A percentile compares a stretch with the other conserved stretches of the same genome.
These are phyloP conservation scores for Wickerhamomyces xylosicus DNA, from an alignment of 805 yeast species.

Conservation along the genomic window DNA sequence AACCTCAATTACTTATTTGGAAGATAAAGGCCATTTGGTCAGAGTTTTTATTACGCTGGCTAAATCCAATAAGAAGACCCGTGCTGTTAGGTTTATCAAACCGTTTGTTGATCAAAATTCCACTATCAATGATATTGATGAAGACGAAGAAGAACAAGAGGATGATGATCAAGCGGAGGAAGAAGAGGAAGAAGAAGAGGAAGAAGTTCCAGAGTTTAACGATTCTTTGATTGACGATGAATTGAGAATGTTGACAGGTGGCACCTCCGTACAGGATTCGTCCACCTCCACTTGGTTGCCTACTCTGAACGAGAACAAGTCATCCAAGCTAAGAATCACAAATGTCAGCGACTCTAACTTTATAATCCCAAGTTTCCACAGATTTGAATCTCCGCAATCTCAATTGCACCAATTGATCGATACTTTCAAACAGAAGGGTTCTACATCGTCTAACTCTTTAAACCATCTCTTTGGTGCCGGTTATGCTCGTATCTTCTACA, in stretches of 20 bases:
- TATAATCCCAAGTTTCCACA: constrained; percentile 27
- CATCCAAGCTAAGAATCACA: background rate
- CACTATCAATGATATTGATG: constrained; percentile 20
- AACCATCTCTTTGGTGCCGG: constrained; percentile 41
- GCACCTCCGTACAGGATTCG: background rate
- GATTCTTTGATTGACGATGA: constrained; percentile 21
- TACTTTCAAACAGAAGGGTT: constrained; percentile 36
- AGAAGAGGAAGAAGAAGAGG: constrained; percentile 21
- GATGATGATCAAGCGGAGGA: constrained; percentile 20
- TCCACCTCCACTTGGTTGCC: background rate
- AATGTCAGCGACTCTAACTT: constrained; percentile 9
- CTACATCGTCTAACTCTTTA: constrained; percentile 47
- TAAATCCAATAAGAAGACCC: constrained; percentile 35
- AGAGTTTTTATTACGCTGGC: constrained; percentile 37
- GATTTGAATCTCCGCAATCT: constrained; percentile 50
- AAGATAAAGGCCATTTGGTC: constrained; percentile 33
- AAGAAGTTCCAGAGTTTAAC: constrained; percentile 14
- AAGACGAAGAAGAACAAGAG: constrained; percentile 20
- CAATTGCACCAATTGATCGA: constrained; percentile 47
- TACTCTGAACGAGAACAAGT: background rate
- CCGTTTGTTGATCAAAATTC: constrained; percentile 27
- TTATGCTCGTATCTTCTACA: constrained; percentile 40
- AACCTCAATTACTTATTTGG: constrained; percentile 35
- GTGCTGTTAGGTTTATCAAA: constrained; percentile 31
- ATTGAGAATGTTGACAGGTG: constrained; percentile 13